Evolutionary conservation across 495 filamentous ascomycete species (phyloP).

Genomic region (Parachaetomium inaequale): DNA sequence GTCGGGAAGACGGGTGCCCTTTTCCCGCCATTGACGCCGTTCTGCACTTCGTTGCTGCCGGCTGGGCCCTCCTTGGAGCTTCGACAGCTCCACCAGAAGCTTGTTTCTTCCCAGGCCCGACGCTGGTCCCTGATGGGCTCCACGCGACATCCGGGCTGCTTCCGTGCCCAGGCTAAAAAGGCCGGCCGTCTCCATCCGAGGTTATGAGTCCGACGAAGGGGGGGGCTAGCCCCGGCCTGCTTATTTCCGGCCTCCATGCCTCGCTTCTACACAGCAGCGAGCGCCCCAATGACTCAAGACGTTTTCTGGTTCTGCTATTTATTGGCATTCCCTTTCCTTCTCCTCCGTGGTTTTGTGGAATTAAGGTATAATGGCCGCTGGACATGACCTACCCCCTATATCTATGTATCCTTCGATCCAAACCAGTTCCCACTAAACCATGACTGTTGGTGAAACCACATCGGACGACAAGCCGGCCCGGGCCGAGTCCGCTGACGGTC

Average conservation of each 20-base stretch:
- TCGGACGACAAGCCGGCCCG: slow-evolving; percentile 14
- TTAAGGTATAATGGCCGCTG: background rate
- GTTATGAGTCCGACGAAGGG: background rate
- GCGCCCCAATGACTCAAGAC: background rate
- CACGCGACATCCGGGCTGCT: background rate
- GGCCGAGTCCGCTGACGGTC: background rate
- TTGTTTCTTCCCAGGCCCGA: background rate
- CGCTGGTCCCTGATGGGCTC: background rate
- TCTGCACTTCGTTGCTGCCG: no score
- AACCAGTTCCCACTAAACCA: background rate
- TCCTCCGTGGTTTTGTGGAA: background rate
- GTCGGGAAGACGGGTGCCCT: background rate
- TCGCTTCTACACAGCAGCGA: background rate
- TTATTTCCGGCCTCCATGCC: slow-evolving; percentile 12
- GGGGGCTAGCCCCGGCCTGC: background rate
- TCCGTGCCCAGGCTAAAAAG: background rate
- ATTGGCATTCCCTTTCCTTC: background rate
- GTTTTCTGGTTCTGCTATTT: background rate
- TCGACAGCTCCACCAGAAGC: background rate
- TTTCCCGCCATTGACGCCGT: background rate
- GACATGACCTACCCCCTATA: background rate
- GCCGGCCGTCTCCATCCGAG: slow-evolving; percentile 7
- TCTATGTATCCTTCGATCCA: background rate
- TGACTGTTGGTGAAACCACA: background rate
- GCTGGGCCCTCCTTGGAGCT: background rate